Evolutionary conservation across 2,329 filamentous ascomycete species (phyloP), one percentile per base, ranked within the genome.

Genomic region (Fusarium sambucinum): DNA sequence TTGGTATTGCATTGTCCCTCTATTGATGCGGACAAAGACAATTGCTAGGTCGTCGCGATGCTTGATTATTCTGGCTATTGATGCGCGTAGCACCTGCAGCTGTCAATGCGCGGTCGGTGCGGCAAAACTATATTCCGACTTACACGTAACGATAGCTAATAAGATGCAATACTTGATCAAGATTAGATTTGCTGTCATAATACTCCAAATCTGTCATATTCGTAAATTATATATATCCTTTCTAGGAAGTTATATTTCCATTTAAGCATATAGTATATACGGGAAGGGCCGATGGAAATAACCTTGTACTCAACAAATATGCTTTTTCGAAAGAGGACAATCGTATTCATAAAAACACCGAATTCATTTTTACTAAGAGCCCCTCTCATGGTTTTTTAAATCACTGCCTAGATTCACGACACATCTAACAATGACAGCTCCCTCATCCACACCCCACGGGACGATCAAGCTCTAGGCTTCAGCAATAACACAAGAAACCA

Each of bases 61-160:
- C 59, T 65, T 60, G 57, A 73, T 64, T 60, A 61, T 64, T 66
- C 50, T 59, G 48, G 47, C 41, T 40, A 64, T 48, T 55, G 52
- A 66, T 69, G 64, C 59, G 69, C 67, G 67, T 60, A 55, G 62
- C 56, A 65, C 60, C n/a, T 59, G 53, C 41, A 70, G 55, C 48
- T 56, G 57, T 55, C 65, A 53, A 60, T 53, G 44, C 32, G 45
- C 40, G 23, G 9, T 19, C 52, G 61, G 72, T 1, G 3, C 71
- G 72, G 71, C 29, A 8, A 35, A 73, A 66, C 41, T 48, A 70
- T 73, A 57, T 11, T 66, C 66, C 72, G 72, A 69, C 68, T 73
- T 69, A 67, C 61, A 70, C 35, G 14, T 30, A 16, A 33, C 30
- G 27, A 57, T 37, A 27, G 14, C n/a, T 14, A 25, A 50, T 29